Evolutionary conservation across 73 alveolate genomes (phyloP).

Genomic region (Blepharisma japonicum): DNA sequence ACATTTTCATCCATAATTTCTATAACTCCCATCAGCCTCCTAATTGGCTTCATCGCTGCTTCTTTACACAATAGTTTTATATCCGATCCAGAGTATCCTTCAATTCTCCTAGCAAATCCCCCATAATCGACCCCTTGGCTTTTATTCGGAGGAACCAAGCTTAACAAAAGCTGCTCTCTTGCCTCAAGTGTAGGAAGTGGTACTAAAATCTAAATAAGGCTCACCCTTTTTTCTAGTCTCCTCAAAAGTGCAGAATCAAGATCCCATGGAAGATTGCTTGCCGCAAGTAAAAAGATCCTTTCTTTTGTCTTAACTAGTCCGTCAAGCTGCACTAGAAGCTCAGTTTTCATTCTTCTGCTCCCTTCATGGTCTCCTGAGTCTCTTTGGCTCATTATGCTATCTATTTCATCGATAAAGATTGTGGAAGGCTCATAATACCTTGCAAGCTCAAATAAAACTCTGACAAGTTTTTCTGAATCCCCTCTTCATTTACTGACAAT

Average conservation of each 20-base stretch:
- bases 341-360: conserved; percentile 98
- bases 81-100: conserved; percentile 96
- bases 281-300: conserved; percentile 97
- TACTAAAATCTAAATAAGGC: not conserved
- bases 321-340: conserved; percentile 93
- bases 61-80: conserved; percentile 96
- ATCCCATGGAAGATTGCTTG: conserved; percentile 99
- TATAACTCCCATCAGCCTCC: conserved; percentile 66
- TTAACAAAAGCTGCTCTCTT: conserved; percentile 79
- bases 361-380: conserved; percentile 97
- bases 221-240: conserved; percentile 90
- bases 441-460: conserved; percentile 97
- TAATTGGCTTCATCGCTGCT: conserved; percentile 94
- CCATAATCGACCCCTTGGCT: conserved; percentile 68
- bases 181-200: conserved; percentile 71
- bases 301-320: conserved; percentile 89
- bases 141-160: conserved; percentile 69
- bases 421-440: conserved; percentile 98
- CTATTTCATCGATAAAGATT: conserved; percentile 97
- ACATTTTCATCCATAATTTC: conserved; percentile 40
- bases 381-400: conserved; percentile 92
- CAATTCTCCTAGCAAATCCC: conserved; percentile 67
- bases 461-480: conserved; percentile 94
- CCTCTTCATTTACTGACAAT: conserved; percentile 99
- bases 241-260: conserved; percentile 98